Conservation (phyloP, 805 yeast species). For the Ogataea pini region DNA sequence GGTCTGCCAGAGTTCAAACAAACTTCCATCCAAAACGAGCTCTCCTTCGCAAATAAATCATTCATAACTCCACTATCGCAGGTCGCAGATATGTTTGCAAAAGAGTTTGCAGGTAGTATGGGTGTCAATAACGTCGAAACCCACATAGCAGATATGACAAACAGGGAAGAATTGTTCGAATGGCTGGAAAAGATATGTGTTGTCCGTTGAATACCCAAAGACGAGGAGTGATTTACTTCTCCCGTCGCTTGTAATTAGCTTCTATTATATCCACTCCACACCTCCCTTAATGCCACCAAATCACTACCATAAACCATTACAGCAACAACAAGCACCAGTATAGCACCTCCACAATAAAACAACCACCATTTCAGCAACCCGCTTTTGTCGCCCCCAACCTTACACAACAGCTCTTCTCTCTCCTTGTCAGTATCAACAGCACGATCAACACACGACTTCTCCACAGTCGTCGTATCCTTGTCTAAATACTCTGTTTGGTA, state of each 20-base stretch:
- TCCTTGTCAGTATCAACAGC: constrained; percentile 3
- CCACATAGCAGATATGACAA: not conserved
- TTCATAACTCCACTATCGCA: constrained; percentile 25
- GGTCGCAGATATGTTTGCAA: constrained; percentile 46
- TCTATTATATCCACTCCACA: not conserved
- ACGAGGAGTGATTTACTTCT: too few species aligned
- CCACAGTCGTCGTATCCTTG: constrained; percentile 6
- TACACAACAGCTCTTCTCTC: not conserved
- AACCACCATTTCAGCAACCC: not conserved
- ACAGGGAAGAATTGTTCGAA: not conserved
- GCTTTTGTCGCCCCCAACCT: not conserved
- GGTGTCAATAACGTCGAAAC: constrained; percentile 26
- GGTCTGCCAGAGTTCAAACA: constrained; percentile 70
- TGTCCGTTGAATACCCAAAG: too few species aligned
- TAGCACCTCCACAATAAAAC: not conserved
- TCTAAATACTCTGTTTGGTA: not conserved
- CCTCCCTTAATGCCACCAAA: not conserved
- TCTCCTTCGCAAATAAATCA: constrained; percentile 15
- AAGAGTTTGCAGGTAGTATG: constrained; percentile 43
- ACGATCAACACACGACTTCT: constrained; percentile 2
- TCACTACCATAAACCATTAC: not conserved
- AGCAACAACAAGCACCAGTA: constrained; percentile 1
- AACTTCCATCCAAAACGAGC: constrained; percentile 46
- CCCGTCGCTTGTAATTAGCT: not conserved
- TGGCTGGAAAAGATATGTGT: constrained; percentile 10